These are phyloP conservation scores for Flaveria sonorensis DNA, from an alignment of 129 eudicot species.

Conservation along the genomic window DNA sequence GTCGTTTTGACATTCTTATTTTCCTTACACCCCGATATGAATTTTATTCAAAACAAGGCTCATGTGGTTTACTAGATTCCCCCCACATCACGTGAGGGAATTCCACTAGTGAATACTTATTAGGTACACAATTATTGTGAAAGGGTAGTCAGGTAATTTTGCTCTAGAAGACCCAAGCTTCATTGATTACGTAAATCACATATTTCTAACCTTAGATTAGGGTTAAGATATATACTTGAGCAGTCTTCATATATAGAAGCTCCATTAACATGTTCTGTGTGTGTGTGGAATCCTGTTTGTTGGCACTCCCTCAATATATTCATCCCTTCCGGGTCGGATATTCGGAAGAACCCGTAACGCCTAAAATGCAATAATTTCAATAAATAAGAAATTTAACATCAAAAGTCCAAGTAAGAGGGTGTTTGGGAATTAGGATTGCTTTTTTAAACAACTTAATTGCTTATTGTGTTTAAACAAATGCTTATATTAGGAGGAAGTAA, in stretches of 20 bases:
- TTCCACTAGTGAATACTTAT: too few species aligned
- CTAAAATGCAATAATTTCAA: conserved; percentile 35
- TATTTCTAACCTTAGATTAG: conserved; percentile 62
- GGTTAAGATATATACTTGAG: conserved; percentile 64
- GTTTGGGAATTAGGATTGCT: neutral
- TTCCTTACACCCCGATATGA: too few species aligned
- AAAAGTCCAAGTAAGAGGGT: neutral
- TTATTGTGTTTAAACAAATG: neutral
- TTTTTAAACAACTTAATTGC: neutral
- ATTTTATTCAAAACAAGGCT: too few species aligned
- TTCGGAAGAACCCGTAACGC: conserved; percentile 58
- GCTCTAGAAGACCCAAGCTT: neutral
- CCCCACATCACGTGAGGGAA: too few species aligned
- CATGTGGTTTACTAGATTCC: too few species aligned
- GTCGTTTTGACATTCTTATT: too few species aligned
- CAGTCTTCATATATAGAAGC: conserved; percentile 61
- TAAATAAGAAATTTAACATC: neutral
- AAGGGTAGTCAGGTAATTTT: neutral
- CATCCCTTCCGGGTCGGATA: conserved; percentile 69
- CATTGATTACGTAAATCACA: conserved; percentile 56
- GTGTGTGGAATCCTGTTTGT: conserved; percentile 68
- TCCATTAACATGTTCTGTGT: conserved; percentile 54
- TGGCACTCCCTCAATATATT: conserved; percentile 57
- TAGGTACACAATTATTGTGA: conserved; percentile 9
- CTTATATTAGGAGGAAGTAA: too few species aligned